Evolutionary conservation across 805 yeast species (phyloP).

Genomic region (Saturnispora zaruensis): DNA sequence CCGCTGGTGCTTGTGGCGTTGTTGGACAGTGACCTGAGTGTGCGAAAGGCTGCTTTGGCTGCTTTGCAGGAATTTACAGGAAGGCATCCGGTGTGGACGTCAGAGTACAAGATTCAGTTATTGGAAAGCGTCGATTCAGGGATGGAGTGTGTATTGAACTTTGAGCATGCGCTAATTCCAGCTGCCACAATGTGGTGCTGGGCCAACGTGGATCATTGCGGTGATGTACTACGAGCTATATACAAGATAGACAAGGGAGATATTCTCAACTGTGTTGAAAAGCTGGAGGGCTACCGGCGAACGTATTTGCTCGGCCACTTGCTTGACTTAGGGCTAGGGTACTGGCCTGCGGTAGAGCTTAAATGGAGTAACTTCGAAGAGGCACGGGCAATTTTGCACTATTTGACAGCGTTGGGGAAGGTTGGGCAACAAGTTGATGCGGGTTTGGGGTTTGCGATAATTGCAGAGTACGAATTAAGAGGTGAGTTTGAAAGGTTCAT

Average conservation of each 20-base stretch:
- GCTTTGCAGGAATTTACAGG: conserved; percentile 84
- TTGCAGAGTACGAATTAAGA: background rate
- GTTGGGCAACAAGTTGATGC: background rate
- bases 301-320: background rate
- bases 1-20: conserved; percentile 46
- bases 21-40: conserved; percentile 65
- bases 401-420: background rate
- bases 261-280: background rate
- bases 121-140: background rate
- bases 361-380: background rate
- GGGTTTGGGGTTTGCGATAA: background rate
- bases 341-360: background rate
- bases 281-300: background rate
- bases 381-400: background rate
- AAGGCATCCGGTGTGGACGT: conserved; percentile 33
- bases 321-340: background rate
- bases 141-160: background rate
- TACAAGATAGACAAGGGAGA: background rate
- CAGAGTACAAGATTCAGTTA: background rate
- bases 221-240: background rate
- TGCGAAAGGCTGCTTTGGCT: conserved; percentile 78
- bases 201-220: background rate
- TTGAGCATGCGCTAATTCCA: background rate
- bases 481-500: background rate
- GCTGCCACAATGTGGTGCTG: background rate